A percentile compares a stretch with the other conserved stretches of the same genome.
phyloP scores from a whole-genome alignment of 768 basidiomycete genomes.

The Russula vinacea region DNA sequence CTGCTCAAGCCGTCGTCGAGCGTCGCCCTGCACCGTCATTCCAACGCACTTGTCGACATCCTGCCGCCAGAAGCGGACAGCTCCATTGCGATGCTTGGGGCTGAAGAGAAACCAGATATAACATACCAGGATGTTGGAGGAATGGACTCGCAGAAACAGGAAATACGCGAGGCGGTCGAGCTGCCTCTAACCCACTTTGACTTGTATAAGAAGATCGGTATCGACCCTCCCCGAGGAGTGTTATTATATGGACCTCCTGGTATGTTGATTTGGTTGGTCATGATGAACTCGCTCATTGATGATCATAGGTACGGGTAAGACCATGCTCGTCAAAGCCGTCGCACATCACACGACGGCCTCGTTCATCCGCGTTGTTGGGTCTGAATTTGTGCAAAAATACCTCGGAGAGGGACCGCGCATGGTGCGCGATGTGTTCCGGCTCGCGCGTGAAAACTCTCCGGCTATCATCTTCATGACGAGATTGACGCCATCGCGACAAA shows the following conservation, averaged over 20 bases:
- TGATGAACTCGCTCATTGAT: not conserved
- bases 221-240: conserved; percentile 97
- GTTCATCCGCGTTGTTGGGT: conserved; percentile 97
- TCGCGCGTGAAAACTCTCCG: conserved; percentile 95
- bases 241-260: conserved; percentile 96
- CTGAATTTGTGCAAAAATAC: conserved; percentile 99
- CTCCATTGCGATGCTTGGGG: conserved; percentile 89
- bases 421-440: conserved; percentile 98
- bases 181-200: conserved; percentile 96
- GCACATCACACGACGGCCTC: conserved; percentile 95
- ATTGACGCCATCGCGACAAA: conserved; percentile 99
- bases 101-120: conserved; percentile 94
- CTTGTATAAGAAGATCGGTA: conserved; percentile 98
- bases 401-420: conserved; percentile 98
- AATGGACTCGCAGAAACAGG: conserved; percentile 97
- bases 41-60: conserved; percentile 97
- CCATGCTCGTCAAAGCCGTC: conserved; percentile 99
- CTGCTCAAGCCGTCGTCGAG: conserved; percentile 95
- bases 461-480: conserved; percentile 99
- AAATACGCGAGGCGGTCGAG: conserved; percentile 97
- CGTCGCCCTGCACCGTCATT: conserved; percentile 98
- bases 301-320: conserved; percentile 86
- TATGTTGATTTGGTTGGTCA: conserved; percentile 33
- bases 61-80: conserved; percentile 98
- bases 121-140: conserved; percentile 93